Evolutionary conservation across 257 asterid species (phyloP), one percentile per base, ranked within the genome.

Genomic region (Solanum etuberosum): DNA sequence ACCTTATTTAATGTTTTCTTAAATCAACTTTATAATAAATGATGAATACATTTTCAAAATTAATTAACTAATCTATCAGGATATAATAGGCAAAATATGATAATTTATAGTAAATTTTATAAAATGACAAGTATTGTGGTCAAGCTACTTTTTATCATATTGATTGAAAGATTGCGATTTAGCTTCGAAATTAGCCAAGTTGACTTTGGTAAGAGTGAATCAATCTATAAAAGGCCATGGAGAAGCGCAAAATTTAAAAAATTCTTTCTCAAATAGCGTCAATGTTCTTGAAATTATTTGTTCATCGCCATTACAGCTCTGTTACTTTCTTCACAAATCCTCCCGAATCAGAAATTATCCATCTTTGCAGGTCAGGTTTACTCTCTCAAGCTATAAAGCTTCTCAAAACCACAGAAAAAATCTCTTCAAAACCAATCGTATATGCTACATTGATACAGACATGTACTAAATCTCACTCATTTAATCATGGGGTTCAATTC

Each of bases 401-500:
- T 92, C 31, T 57, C 83, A 85, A 87, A 83, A 85, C 14, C 86
- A 38, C 46, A 71, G 5, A 85, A 9, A 43, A 51, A 54, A 88
- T 43, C 88, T 32, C 77, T 21, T 87, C 93, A 21, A 90, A 91
- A 90, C 94, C 98, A 38, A 85, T 93, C 34, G 10, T 91, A 3
- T 94, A 92, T 61, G 98, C 98, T 59, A 80, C 90, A 27, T 68
- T 93, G 16, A 46, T 94, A 15, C 98, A 95, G 85, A 90, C 94
- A 76, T 91, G 93, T 89, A 91, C 91, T 54, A 92, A 90, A 78
- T 89, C 92, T 4, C 77, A 38, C 0, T 87, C 90, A 65, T 91
- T 92, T 91, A 11, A 42, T 71, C 87, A 89, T 32, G 98, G 98
- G 85, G 91, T 94, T 86, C 99, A 97, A 88, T 91, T 97, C 86